These are phyloP conservation scores for Sicyos baderoa DNA, from an alignment of 306 rosid genomes.

Conservation along the genomic window DNA sequence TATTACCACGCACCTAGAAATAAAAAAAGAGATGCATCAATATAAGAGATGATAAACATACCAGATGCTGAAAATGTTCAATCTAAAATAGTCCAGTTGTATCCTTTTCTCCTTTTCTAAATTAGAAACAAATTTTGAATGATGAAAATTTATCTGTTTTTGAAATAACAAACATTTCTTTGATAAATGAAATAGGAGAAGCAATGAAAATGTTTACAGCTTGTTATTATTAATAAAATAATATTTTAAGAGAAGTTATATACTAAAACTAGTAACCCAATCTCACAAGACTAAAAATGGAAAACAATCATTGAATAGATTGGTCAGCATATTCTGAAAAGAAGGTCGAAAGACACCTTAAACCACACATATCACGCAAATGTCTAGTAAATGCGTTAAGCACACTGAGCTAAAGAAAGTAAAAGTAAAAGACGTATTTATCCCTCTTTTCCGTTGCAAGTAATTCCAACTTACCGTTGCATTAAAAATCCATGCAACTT, in stretches of 20 bases:
- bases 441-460: background rate
- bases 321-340: background rate
- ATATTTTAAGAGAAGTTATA: background rate
- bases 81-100: background rate
- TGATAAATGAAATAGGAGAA: no score
- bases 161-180: no score
- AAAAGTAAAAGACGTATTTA: background rate
- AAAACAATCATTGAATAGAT: background rate
- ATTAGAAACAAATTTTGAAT: background rate
- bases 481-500: slow-evolving; percentile 45
- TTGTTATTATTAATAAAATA: background rate
- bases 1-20: slow-evolving; percentile 44
- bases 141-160: background rate
- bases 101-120: background rate
- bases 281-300: background rate
- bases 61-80: background rate
- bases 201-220: background rate
- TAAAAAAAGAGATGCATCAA: background rate
- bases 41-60: background rate
- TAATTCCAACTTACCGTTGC: slow-evolving; percentile 34
- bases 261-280: background rate
- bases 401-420: background rate
- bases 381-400: background rate
- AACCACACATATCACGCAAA: background rate
- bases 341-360: slow-evolving; percentile 10